These are phyloP conservation scores for Trebouxia sp. DNA, from an alignment of 139 green algal genomes.

Conservation along the genomic window DNA sequence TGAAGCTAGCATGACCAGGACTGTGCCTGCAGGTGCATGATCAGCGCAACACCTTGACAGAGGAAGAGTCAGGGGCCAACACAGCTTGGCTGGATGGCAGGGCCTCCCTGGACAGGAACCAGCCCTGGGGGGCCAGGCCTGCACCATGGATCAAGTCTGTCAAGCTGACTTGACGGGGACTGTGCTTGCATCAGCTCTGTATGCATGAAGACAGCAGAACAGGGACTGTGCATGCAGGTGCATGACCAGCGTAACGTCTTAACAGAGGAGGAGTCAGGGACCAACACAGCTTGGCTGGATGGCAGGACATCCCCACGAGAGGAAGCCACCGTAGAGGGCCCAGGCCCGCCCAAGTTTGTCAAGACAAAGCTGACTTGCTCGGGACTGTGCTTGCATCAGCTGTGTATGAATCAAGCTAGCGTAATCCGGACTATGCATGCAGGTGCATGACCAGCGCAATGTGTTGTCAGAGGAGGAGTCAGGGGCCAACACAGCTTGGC, in stretches of 20 bases:
- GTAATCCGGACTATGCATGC: no score
- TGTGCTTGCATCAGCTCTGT: no score
- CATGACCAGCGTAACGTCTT: constrained; percentile 13
- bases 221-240: constrained; percentile 8
- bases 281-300: neutral
- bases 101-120: neutral
- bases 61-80: neutral
- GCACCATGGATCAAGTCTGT: no score
- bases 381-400: no score
- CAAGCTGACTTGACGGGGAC: no score
- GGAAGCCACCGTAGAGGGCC: no score
- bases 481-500: neutral
- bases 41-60: constrained; percentile 21
- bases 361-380: no score
- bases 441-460: constrained; percentile 26
- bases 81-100: neutral
- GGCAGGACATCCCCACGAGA: neutral
- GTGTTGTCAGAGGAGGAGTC: constrained; percentile 9
- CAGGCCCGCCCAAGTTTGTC: no score
- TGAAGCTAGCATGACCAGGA: no score
- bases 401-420: no score
- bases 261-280: neutral
- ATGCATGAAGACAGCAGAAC: no score
- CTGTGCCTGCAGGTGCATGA: constrained; percentile 15
- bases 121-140: no score